Conservation (phyloP, 2,329 filamentous ascomycete species). For the Colletotrichum echinochloae region DNA sequence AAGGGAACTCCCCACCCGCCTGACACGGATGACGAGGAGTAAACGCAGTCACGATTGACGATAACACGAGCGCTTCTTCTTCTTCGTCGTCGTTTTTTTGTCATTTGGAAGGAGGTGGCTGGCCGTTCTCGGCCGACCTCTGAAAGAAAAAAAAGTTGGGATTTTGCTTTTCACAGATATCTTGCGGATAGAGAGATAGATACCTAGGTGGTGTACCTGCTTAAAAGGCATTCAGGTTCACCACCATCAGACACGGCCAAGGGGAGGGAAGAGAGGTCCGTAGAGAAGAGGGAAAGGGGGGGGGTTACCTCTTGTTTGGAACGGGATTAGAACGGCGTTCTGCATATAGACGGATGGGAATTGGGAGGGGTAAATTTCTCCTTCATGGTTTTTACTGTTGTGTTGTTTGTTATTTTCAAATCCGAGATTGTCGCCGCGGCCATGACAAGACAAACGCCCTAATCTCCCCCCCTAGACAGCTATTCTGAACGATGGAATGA, state of each 20-base stretch:
- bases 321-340: conserved; percentile 34
- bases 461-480: conserved; percentile 32
- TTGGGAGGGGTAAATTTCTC: conserved; percentile 9
- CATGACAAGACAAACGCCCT: conserved; percentile 21
- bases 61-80: conserved; percentile 29
- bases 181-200: conserved; percentile 4
- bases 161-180: conserved; percentile 19
- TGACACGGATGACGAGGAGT: conserved; percentile 82
- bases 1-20: conserved; percentile 84
- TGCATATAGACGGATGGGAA: conserved; percentile 36
- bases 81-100: conserved; percentile 11
- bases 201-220: background rate
- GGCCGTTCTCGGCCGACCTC: conserved; percentile 5
- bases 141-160: conserved; percentile 12
- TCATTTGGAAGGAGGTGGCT: conserved; percentile 18
- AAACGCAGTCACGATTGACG: conserved; percentile 37
- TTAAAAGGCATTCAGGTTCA: background rate
- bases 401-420: background rate
- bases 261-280: background rate
- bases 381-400: background rate
- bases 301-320: conserved; percentile 9
- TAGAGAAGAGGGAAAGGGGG: background rate
- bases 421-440: conserved; percentile 5
- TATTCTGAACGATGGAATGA: conserved; percentile 34
- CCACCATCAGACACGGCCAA: conserved; percentile 1